Evolutionary conservation across 2,329 filamentous ascomycete genomes (phyloP).

Genomic region (Pseudogymnoascus sp.): DNA sequence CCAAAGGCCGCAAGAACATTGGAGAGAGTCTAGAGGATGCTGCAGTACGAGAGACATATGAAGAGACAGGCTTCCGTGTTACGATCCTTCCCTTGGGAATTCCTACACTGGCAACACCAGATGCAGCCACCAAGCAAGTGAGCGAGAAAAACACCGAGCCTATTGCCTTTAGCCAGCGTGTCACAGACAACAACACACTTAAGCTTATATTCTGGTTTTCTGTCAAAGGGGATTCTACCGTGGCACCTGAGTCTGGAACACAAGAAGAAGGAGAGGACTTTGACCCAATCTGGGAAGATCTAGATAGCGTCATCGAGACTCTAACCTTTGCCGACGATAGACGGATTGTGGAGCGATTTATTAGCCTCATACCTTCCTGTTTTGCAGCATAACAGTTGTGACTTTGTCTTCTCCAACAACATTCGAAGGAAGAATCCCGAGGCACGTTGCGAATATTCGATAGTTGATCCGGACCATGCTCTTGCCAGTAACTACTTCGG

Average conservation of each 20-base stretch:
- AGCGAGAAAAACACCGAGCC: not conserved
- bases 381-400: not conserved
- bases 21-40: not conserved
- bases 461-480: too few relatives aligned
- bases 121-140: not conserved
- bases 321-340: not conserved
- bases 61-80: not conserved
- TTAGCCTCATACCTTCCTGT: not conserved
- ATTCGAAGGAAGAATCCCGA: too few relatives aligned
- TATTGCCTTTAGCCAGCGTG: not conserved
- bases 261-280: conserved; percentile 13
- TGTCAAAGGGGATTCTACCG: not conserved
- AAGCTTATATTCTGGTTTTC: conserved; percentile 5
- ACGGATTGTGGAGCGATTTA: not conserved
- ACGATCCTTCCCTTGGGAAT: not conserved
- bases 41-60: not conserved
- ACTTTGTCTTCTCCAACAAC: too few relatives aligned
- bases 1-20: not conserved
- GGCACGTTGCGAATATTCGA: too few relatives aligned
- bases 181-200: not conserved
- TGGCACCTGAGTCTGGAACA: conserved; percentile 13
- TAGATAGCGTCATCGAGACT: not conserved
- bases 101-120: not conserved
- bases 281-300: conserved; percentile 30
- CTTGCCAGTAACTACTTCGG: too few relatives aligned